Evolutionary conservation across 345 rosid species (phyloP).

Genomic region (Luvunga scandens): DNA sequence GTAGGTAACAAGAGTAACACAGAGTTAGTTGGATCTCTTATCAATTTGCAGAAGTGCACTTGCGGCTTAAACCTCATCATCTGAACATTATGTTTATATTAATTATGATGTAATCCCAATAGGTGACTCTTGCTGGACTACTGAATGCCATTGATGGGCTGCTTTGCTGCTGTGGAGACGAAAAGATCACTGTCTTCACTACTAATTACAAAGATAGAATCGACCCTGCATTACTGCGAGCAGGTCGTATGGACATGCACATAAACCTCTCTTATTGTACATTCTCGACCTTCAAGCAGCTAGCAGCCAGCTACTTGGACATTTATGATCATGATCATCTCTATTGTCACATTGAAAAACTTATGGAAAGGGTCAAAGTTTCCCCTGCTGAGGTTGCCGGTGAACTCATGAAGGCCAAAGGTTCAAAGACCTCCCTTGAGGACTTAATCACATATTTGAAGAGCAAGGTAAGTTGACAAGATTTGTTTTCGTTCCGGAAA

Average conservation of each 20-base stretch:
- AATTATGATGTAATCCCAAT: no score
- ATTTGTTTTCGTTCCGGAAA: background rate
- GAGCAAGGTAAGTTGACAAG: slow-evolving; percentile 26
- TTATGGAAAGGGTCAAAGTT: slow-evolving; percentile 25
- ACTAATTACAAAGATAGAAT: slow-evolving; percentile 41
- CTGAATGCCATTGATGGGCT: slow-evolving; percentile 43
- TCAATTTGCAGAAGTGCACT: background rate
- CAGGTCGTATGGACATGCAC: slow-evolving; percentile 49
- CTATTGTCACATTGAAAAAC: slow-evolving; percentile 21
- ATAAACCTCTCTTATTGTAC: slow-evolving; percentile 39
- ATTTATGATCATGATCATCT: slow-evolving; percentile 24
- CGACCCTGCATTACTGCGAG: slow-evolving; percentile 41
- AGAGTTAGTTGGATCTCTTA: no score
- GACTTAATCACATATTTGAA: slow-evolving; percentile 29
- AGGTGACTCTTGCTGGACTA: slow-evolving; percentile 41
- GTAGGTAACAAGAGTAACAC: no score
- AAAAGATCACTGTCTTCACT: slow-evolving; percentile 46
- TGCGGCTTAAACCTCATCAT: background rate
- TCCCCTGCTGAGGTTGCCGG: slow-evolving; percentile 46
- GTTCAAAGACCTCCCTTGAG: slow-evolving; percentile 19
- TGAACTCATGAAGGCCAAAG: slow-evolving; percentile 32
- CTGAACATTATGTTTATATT: background rate
- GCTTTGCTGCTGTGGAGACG: slow-evolving; percentile 45
- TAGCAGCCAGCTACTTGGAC: slow-evolving; percentile 32
- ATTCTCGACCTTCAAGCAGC: slow-evolving; percentile 40